phyloP scores from a whole-genome alignment of 345 rosid species.

The Sisymbrium altissimum region DNA sequence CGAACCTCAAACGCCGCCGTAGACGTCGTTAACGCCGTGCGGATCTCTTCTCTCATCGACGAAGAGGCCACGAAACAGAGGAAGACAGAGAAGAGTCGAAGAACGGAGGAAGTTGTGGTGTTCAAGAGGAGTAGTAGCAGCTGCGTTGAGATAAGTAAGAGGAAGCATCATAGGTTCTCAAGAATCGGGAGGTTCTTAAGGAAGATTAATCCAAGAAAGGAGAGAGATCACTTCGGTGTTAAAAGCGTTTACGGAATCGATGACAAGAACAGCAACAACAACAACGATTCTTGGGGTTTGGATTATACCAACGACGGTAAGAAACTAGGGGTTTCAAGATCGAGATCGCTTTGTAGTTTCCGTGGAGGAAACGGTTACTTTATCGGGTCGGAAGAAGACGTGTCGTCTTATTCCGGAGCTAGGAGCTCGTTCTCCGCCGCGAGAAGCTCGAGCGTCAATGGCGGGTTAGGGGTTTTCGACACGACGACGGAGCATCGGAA shows the following conservation, averaged over 20 bases:
- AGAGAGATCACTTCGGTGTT: conserved; percentile 33
- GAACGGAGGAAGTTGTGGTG: conserved; percentile 50
- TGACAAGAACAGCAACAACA: conserved; percentile 47
- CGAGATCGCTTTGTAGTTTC: conserved; percentile 89
- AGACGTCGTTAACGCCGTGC: conserved; percentile 66
- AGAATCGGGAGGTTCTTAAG: conserved; percentile 69
- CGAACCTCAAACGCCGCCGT: conserved; percentile 56
- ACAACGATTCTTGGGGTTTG: conserved; percentile 54
- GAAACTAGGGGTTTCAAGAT: conserved; percentile 64
- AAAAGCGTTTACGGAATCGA: conserved; percentile 25
- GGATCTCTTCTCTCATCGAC: conserved; percentile 85
- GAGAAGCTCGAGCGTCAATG: conserved; percentile 76
- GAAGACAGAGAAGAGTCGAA: conserved; percentile 35
- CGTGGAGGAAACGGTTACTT: conserved; percentile 66
- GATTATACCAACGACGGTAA: conserved; percentile 41
- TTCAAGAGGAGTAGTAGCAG: conserved; percentile 83
- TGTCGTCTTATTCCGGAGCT: conserved; percentile 55
- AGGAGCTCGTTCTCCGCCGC: conserved; percentile 72
- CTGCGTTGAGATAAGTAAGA: conserved; percentile 82
- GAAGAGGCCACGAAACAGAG: conserved; percentile 36
- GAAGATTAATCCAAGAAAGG: conserved; percentile 42
- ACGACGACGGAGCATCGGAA: conserved; percentile 60
- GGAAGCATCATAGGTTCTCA: conserved; percentile 66
- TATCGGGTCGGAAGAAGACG: conserved; percentile 73
- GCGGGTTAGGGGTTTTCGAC: conserved; percentile 50